Base-by-base conservation (phyloP, 148 eudicot species). In the Pouteria glomerata region DNA sequence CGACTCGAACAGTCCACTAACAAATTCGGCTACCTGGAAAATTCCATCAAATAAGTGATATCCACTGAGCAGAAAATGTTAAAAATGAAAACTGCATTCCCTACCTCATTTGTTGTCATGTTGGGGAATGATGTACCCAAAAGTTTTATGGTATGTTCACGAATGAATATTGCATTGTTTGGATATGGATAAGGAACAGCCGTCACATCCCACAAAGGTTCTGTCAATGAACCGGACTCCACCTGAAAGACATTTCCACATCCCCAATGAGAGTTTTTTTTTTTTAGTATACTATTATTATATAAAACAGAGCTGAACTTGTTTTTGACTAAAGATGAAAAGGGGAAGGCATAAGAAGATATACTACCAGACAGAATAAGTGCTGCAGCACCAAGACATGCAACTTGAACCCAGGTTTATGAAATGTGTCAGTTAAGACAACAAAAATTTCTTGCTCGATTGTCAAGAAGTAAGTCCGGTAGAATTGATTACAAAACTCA, bases 361-460 rank as follows among this genome's bases (percentile, higher is more conserved):
- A 55, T 16, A 51, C 45, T 87, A 96, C 97, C 95, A 92, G 74
- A 76, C 92, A 82, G 71, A 96, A 92, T 65, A 96, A 74, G 80
- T 90, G 86, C 79, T 96, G 99, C 63, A 96, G 80, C 81, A 96
- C 96, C 81, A 87, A 68, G 56, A 96, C 96, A 44, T 96, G 99
- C 80, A 96, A 73, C 84, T 92, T 96, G 80, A 96, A 96, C 65
- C 97, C 99, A 64, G 97, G 99, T 82, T 96, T 96, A 78, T 96
- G 99, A 66, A 96, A 96, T 47, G 99, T 96, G 77, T 96, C 99
- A 8, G 99, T 90, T 68, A 96, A 76, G 68, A 96, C 99, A 31
- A 92, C 99, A 77, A 96, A 96, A 24, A 92, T 87, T 85, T 96
- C 99, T 92, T 92, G 97, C 81, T 88, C 99, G 24, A 96, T 96